phyloP scores from a whole-genome alignment of 2,329 filamentous ascomycete genomes.

The Colletotrichum chlorophyti region DNA sequence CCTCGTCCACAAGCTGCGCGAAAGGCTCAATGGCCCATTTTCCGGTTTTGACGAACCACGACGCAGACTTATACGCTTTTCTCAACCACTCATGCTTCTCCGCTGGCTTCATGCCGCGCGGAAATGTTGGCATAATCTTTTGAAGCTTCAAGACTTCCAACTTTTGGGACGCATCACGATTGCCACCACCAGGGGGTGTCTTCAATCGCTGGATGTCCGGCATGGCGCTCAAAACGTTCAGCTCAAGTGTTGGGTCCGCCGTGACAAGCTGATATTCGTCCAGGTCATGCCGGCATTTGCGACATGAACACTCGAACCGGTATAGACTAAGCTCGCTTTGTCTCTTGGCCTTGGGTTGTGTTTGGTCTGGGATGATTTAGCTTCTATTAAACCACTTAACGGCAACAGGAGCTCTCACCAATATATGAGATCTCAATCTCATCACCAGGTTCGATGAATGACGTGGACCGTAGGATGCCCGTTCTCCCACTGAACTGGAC shows the following conservation, averaged over 20 bases:
- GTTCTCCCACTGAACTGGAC: conserved; percentile 61
- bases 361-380: conserved; percentile 48
- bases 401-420: too few relatives aligned
- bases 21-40: conserved; percentile 60
- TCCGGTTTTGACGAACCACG: conserved; percentile 42
- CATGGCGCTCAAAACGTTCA: conserved; percentile 54
- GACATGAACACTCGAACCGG: conserved; percentile 59
- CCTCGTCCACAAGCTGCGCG: conserved; percentile 50
- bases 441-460: conserved; percentile 55
- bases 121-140: background rate
- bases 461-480: conserved; percentile 57
- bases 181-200: background rate
- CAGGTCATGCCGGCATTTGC: conserved; percentile 56
- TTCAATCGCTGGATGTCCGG: conserved; percentile 41
- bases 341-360: conserved; percentile 50
- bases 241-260: conserved; percentile 44
- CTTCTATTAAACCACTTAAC: too few relatives aligned
- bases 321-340: conserved; percentile 53
- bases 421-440: conserved; percentile 70
- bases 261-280: conserved; percentile 60
- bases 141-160: background rate
- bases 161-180: background rate
- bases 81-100: conserved; percentile 36
- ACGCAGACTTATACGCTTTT: conserved; percentile 45
- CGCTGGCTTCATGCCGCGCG: background rate